Evolutionary conservation across 495 filamentous ascomycete genomes (phyloP), one percentile per base, ranked within the genome.

Genomic region (Parathielavia hyrcaniae): DNA sequence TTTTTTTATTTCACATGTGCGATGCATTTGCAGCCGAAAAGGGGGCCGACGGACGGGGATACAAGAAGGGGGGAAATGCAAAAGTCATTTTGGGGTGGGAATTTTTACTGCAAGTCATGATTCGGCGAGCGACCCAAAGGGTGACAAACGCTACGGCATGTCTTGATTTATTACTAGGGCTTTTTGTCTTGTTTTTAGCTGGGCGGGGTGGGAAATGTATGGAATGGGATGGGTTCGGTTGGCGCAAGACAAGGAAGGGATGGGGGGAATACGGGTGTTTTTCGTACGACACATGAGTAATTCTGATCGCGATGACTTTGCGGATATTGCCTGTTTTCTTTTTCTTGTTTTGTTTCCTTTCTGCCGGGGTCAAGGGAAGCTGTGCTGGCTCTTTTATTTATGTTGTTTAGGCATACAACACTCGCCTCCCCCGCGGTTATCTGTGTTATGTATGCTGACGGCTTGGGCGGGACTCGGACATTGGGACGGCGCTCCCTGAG

Each of bases 1-100:
- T n/a, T n/a, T n/a, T n/a, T n/a, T n/a, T n/a, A n/a, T n/a, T 30
- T 30, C 26, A 30, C 6, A 34, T 35, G 8, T 34, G 48, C 48
- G 48, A 50, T 50, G 48, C 48, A 50, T 50, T 49, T 49, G n/a
- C 26, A 23, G 16, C 46, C n/a, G 4, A n/a, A 16, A n/a, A n/a
- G n/a, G n/a, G 10, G 11, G 14, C 36, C 6, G 36, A n/a, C 26
- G 26, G n/a, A n/a, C n/a, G n/a, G n/a, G 26, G 48, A 20, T 19
- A 36, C 5, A 9, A 16, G n/a, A 12, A 10, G 48, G 30, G 34
- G n/a, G n/a, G n/a, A n/a, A 22, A 36, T 30, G 26, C 26, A 35
- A 20, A 19, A 7, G 36, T 9, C 36, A 6, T 7, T 11, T 5
- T 20, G 10, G 36, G 36, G 10, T 34, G 17, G 10, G 32, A 14